These are phyloP conservation scores for Malassezia caprae DNA, from an alignment of 1,284 basidiomycete genomes.

Conservation along the genomic window DNA sequence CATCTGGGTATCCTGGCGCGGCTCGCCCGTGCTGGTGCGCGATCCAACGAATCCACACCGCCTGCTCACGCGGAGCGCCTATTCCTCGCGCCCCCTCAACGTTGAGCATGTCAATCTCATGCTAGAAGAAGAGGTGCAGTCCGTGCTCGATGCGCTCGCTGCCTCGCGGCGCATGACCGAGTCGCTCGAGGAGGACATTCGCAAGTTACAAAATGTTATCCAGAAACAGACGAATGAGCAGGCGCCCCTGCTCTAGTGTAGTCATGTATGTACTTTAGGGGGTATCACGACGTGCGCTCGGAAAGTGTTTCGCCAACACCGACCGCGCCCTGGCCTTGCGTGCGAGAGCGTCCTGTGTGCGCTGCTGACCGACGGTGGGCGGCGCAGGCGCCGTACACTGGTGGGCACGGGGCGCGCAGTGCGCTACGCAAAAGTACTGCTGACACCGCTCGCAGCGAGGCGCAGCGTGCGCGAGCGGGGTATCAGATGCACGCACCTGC, in stretches of 20 bases:
- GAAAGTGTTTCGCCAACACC: conserved; percentile 8
- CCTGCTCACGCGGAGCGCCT: neutral
- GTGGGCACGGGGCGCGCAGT: conserved; percentile 6
- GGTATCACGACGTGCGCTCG: neutral
- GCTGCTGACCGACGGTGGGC: conserved; percentile 2
- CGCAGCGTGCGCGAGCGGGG: neutral
- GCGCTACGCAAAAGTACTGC: conserved; percentile 6
- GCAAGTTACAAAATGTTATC: conserved; percentile 1
- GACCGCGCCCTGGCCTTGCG: conserved; percentile 2
- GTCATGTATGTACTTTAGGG: neutral
- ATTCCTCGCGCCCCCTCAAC: neutral
- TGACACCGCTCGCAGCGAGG: conserved; percentile 13
- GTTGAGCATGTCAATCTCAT: conserved; percentile 7
- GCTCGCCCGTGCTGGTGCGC: neutral
- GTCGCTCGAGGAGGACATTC: conserved; percentile 8
- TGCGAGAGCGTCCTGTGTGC: neutral
- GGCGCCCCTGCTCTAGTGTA: neutral
- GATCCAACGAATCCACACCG: conserved; percentile 8
- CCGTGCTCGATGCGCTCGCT: conserved; percentile 21
- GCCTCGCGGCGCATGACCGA: conserved; percentile 18
- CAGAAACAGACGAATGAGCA: neutral
- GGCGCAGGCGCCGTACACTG: conserved; percentile 7
- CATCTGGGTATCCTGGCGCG: conserved; percentile 1
- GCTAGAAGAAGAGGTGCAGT: conserved; percentile 7
- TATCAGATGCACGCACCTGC: neutral